A percentile compares a stretch with the other conserved stretches of the same genome.
These are phyloP conservation scores for Aspergillus cavernicola DNA, from an alignment of 495 filamentous ascomycete genomes.

Conservation along the genomic window DNA sequence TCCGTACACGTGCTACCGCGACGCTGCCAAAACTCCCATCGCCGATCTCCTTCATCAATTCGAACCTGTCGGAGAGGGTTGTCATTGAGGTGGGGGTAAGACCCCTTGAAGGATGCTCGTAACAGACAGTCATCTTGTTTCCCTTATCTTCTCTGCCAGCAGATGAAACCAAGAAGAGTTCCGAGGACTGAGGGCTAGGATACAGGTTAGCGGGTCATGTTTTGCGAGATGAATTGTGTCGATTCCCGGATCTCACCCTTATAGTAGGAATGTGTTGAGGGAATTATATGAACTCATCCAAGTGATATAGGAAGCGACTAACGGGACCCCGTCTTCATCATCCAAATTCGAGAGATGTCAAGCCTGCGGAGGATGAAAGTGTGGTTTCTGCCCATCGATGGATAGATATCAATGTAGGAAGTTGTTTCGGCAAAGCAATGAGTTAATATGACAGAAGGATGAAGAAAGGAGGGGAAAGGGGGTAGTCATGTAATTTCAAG, in stretches of 20 bases:
- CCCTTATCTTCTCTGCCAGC: constrained; percentile 42
- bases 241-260: constrained; percentile 5
- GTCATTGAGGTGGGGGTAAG: constrained; percentile 47
- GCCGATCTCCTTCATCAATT: constrained; percentile 95
- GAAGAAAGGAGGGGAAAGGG: constrained; percentile 23
- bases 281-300: constrained; percentile 16
- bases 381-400: constrained; percentile 18
- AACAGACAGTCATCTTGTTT: constrained; percentile 63
- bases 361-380: constrained; percentile 10
- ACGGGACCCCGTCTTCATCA: constrained; percentile 23
- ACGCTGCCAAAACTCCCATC: constrained; percentile 99
- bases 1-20: constrained; percentile 83
- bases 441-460: constrained; percentile 16
- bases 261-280: constrained; percentile 11
- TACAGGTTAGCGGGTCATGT: constrained; percentile 7
- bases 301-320: constrained; percentile 18
- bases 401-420: neutral
- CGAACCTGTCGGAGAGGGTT: constrained; percentile 80
- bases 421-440: constrained; percentile 9
- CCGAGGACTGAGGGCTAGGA: constrained; percentile 8
- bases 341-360: constrained; percentile 18
- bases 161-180: constrained; percentile 34
- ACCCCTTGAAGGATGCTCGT: constrained; percentile 56
- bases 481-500: constrained; percentile 27
- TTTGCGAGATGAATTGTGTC: neutral